These are phyloP conservation scores for Amylocarpus encephaloides DNA, from an alignment of 2,329 filamentous ascomycete species.

Conservation along the genomic window DNA sequence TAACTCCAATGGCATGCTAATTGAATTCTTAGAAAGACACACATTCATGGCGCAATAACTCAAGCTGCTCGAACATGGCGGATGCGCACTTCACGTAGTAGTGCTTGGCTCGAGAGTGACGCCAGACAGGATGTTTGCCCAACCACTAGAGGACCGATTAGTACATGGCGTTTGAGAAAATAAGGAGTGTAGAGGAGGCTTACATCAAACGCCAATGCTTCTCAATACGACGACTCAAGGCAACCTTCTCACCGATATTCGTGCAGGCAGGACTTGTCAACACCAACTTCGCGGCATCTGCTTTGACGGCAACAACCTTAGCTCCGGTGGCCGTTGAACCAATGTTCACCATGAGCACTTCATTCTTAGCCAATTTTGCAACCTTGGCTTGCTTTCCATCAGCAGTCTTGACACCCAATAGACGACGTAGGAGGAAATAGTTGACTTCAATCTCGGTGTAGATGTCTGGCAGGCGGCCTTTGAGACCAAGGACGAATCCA, in stretches of 20 bases:
- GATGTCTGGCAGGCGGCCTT: slow-evolving; percentile 88
- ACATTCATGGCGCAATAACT: background rate
- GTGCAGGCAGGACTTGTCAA: slow-evolving; percentile 94
- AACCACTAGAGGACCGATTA: slow-evolving; percentile 44
- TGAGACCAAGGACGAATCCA: slow-evolving; percentile 92
- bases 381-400: slow-evolving; percentile 99
- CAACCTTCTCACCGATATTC: slow-evolving; percentile 96
- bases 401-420: slow-evolving; percentile 94
- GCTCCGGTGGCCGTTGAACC: slow-evolving; percentile 95
- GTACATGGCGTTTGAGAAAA: background rate
- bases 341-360: slow-evolving; percentile 99
- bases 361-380: slow-evolving; percentile 95
- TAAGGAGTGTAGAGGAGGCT: background rate
- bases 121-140: slow-evolving; percentile 54
- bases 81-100: slow-evolving; percentile 17
- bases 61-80: background rate
- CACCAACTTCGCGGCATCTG: slow-evolving; percentile 91
- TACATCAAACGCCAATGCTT: slow-evolving; percentile 93
- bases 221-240: slow-evolving; percentile 90
- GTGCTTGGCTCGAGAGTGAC: slow-evolving; percentile 31
- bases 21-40: background rate
- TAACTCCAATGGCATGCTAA: slow-evolving; percentile 22
- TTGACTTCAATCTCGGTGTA: slow-evolving; percentile 99
- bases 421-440: slow-evolving; percentile 92
- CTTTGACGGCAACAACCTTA: slow-evolving; percentile 95